Conservation (phyloP, 768 basidiomycete genomes). For the Cyathus striatus region DNA sequence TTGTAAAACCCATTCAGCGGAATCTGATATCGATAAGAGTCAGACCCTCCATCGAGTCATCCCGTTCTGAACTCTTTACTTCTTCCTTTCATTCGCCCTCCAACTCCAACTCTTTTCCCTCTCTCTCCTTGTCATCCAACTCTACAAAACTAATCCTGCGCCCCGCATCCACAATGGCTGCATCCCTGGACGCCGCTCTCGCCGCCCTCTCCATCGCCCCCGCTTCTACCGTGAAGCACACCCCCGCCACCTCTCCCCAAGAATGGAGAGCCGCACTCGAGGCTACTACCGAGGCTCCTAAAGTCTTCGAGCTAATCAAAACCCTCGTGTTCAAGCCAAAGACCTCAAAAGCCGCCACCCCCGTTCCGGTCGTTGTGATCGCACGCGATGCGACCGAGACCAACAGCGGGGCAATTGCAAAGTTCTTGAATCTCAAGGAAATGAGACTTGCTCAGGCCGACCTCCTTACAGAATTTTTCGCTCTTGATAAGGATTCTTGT, state of each 20-base stretch:
- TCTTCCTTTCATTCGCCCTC: conserved; percentile 10
- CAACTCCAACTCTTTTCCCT: conserved; percentile 13
- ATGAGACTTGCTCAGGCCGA: conserved; percentile 83
- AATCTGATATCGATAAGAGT: conserved; percentile 37
- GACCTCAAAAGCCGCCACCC: conserved; percentile 83
- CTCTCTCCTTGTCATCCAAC: too few relatives aligned
- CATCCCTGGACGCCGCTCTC: conserved; percentile 38
- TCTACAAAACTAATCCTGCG: too few relatives aligned
- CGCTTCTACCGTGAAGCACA: conserved; percentile 48
- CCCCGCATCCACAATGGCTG: conserved; percentile 18
- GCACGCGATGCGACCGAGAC: conserved; percentile 84
- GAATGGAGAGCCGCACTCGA: conserved; percentile 75
- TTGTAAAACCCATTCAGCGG: too few relatives aligned
- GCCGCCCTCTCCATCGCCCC: conserved; percentile 53
- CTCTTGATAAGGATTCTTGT: conserved; percentile 83
- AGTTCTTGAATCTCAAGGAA: conserved; percentile 82
- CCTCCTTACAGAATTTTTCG: conserved; percentile 79
- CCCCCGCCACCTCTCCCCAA: conserved; percentile 60
- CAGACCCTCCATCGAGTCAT: conserved; percentile 27
- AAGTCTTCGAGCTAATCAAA: conserved; percentile 71
- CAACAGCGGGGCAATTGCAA: conserved; percentile 69
- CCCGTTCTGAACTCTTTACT: conserved; percentile 27
- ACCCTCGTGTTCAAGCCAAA: conserved; percentile 95
- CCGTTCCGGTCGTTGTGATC: conserved; percentile 84
- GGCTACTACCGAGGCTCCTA: conserved; percentile 43